Base-by-base conservation (phyloP, 2,329 filamentous ascomycete species). In the Escovopsis sp. region DNA sequence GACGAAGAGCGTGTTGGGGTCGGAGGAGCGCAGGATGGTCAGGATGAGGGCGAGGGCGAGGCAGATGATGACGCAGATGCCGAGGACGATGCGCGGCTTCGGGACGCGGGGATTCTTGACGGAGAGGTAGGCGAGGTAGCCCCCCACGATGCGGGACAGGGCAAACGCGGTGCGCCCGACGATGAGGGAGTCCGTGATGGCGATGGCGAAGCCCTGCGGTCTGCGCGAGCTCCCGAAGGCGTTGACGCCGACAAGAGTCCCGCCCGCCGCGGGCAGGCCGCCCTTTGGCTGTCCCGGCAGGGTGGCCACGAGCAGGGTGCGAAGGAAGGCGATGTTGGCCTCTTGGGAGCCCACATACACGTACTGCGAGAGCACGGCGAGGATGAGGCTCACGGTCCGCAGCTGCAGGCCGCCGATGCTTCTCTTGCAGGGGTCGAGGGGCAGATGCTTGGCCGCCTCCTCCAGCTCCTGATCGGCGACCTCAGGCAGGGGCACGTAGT, bases 321-420 rank as follows among this genome's bases (percentile, higher is more conserved):
- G 55, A 48, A 79, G 76, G 52, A 66, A 79, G 45, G 76, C 68
- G 43, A 66, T 70, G 56, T 72, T 66, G 48, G 62, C 66, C 47
- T 77, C 76, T 48, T 93, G 85, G 0, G 76, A 72, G 7, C 79
- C 81, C 2, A 82, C 76, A 48, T 92, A 92, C 23, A 72, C 71
- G 61, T 83, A 92, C 48, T 92, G 84, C 0, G 81, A 75, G 26
- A 79, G 54, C 0, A 86, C 74, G 0, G 80, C 85, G 39, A 87
- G 66, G 40, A 74, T 71, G 8, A 93, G 64, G 25, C 60, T 66
- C 48, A 66, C 58, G 1, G 68, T 72, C 17, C 68, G 66, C 18
- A 72, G 56, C 43, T 72, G 64, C 5, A 75, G 45, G 2, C 70
- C 68, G 26, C 60, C 60, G 15, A 65, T 44, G 36, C 56, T 64